phyloP scores from a whole-genome alignment of 2,329 filamentous ascomycete genomes.

The Pestalotiopsis sp. region DNA sequence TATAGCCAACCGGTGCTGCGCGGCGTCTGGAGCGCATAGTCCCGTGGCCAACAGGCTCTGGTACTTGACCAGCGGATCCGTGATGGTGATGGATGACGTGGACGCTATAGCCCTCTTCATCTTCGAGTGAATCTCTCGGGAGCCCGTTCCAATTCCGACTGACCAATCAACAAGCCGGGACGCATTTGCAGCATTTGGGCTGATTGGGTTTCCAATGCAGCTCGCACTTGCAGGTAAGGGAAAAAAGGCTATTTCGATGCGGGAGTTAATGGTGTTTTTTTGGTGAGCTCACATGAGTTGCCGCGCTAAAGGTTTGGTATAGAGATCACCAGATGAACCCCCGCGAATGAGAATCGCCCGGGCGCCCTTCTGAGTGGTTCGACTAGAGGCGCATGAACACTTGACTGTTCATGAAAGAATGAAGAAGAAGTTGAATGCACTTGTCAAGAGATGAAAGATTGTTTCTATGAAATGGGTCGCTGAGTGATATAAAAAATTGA shows the following conservation, averaged over 20 bases:
- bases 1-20: constrained; percentile 73
- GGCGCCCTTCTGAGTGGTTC: not conserved
- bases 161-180: not conserved
- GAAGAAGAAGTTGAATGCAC: not conserved
- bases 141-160: not conserved
- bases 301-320: not conserved
- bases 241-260: not conserved
- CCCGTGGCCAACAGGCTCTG: constrained; percentile 70
- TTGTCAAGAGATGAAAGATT: not conserved
- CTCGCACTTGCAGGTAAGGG: not conserved
- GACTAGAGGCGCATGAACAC: not conserved
- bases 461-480: too few species aligned
- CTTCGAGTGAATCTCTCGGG: constrained; percentile 9
- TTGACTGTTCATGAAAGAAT: not conserved
- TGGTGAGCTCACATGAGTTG: not conserved
- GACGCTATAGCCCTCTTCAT: constrained; percentile 43
- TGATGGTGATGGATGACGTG: constrained; percentile 57
- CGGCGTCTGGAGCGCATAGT: constrained; percentile 68
- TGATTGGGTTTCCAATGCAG: not conserved
- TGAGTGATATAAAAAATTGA: not conserved
- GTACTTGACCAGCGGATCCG: constrained; percentile 78
- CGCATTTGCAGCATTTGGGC: not conserved
- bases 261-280: not conserved
- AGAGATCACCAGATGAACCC: not conserved
- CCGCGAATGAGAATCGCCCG: not conserved